These are phyloP conservation scores for Tinospora cordifolia DNA, from an alignment of 164 flowering plant genomes.

Conservation along the genomic window DNA sequence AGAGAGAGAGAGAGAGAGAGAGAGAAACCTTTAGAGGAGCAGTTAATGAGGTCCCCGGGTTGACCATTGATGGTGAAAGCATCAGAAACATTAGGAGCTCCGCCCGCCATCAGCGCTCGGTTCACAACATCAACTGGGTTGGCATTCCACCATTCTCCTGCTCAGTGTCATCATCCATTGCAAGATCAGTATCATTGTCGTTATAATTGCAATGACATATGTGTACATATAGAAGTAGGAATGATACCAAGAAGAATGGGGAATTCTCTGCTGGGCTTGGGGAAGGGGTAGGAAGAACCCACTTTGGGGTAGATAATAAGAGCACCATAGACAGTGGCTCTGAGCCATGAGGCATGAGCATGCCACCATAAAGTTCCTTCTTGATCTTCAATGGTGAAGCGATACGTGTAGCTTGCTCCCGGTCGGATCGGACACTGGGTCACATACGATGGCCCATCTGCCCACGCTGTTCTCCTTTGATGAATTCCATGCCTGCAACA, in stretches of 20 bases:
- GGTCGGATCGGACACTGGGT: conserved; percentile 90
- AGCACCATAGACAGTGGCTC: conserved; percentile 88
- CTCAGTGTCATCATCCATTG: conserved; percentile 7
- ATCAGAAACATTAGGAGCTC: conserved; percentile 67
- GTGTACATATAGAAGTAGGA: too few relatives aligned
- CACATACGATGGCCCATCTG: conserved; percentile 74
- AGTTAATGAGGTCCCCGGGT: conserved; percentile 80
- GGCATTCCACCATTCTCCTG: too few relatives aligned
- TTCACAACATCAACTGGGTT: too few relatives aligned
- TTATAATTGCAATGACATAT: too few relatives aligned
- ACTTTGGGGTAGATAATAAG: conserved; percentile 56
- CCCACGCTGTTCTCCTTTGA: conserved; percentile 78
- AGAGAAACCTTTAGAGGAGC: conserved; percentile 81
- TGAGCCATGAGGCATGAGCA: conserved; percentile 79
- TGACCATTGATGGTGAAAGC: conserved; percentile 89
- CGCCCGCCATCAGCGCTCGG: conserved; percentile 61
- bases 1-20: too few relatives aligned
- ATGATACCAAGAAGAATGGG: conserved; percentile 65
- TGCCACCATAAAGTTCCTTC: conserved; percentile 98
- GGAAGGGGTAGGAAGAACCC: conserved; percentile 57
- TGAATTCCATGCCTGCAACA: conserved; percentile 64
- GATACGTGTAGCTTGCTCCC: conserved; percentile 68
- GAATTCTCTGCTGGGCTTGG: conserved; percentile 47
- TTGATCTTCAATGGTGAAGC: conserved; percentile 64
- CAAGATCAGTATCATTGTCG: neutral